Base-by-base conservation (phyloP, 495 filamentous ascomycete species). In the Friedmanniomyces simplex region DNA sequence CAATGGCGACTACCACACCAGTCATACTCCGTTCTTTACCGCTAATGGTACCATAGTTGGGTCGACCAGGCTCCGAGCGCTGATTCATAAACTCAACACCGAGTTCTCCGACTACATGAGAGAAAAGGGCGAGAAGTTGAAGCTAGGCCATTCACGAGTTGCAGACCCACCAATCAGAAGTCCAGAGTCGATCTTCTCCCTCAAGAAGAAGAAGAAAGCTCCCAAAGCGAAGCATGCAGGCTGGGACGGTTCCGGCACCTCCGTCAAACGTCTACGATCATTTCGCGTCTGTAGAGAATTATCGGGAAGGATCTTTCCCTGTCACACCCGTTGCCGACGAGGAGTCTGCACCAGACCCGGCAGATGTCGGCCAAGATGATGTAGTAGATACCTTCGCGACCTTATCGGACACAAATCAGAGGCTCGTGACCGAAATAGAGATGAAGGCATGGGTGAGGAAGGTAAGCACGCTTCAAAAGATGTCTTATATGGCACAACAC, bases 31-130 rank as follows among this genome's bases (percentile, higher is more conserved):
- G 0, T 85, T 86, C 63, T 86, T 86, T 57, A 69, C 63, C 1
- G 69, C 0, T 46, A 28, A 26, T 24, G 57, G 39, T 14, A 28
- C 64, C 0, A 28, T 55, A 26, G 76, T 72, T 13, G 54, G 66
- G n/a, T 18, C 60, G 8, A 77, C 79, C 53, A 78, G 80, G 12
- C 69, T 88, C 7, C 75, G 85, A 12, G 82, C 84, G 0, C 63
- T 80, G 0, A 67, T 85, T 25, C 80, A 84, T 37, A 76, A 80
- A 34, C 60, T 79, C 21, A 81, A 80, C 55, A 66, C 66, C 16
- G 67, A 70, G 0, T 88, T 87, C 52, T 73, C 77, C 0, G 67
- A 77, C 13, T 64, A 74, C 0, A 77, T 87, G 43, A 43, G 57
- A 0, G 53, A 11, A 1, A 58, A 55, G 18, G 83, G 82, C 1